Evolutionary conservation across 176 grass and related monocot species (phyloP), one percentile per base, ranked within the genome.

Genomic region (Dendrocalamus sinicus): DNA sequence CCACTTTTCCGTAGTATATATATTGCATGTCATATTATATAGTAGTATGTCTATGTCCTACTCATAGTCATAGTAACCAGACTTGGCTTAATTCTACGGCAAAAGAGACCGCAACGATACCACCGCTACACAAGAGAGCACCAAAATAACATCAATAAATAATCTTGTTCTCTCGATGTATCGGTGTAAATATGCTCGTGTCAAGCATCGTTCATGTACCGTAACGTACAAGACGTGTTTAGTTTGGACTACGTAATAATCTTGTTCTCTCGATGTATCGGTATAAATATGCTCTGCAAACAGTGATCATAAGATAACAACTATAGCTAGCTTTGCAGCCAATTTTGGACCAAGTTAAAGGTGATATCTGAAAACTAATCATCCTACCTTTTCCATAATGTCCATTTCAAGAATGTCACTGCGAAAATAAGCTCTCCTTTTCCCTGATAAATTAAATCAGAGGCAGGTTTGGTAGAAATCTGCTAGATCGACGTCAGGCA

Each of bases 391-490:
- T 53, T 1, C 20, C 22, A 55, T 81, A 54, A 43, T 62, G 41
- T 62, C 41, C 45, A 54, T 73, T 83, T 48, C 80, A 47, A 70
- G 54, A 82, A 43, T 26, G 7, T 58, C 35, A 44, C 8, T 20
- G 32, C 24, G 7, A 23, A 65, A 69, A 45, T 50, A 50, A 50
- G 47, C 44, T 72, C 39, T 6, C 26, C 9, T 73, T 13, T 50
- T 8, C 12, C 12, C 12, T 32, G 5, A 7, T 65, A 28, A 16
- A 65, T 65, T 57, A 20, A n/a, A n/a, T 23, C 22, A 4, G 57
- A 59, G 57, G 22, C n/a, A 59, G 3, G 10, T 59, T 59, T 59
- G 57, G 57, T 59, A 59, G 57, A 22, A 22, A 22, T 22, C 2
- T n/a, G 57, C 57, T n/a, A 2, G 57, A 11, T 59, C 22, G 22